Conservation (phyloP, 352 stramenopile species). For the Phytopythium boreale region DNA sequence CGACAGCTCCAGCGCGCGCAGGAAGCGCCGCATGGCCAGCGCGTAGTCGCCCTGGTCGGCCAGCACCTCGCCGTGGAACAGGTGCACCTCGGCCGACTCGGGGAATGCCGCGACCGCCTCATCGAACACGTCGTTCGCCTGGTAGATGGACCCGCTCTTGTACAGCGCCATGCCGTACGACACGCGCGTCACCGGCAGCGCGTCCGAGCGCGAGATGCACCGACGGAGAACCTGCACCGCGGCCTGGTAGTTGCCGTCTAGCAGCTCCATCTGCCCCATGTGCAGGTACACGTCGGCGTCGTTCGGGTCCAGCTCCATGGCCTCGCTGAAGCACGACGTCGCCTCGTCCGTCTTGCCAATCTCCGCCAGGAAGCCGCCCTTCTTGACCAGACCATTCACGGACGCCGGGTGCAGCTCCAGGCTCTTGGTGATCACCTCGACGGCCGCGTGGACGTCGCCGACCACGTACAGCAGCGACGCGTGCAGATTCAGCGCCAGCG, state of each 20-base stretch:
- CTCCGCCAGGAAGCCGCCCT: constrained; percentile 77
- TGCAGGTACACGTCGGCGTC: constrained; percentile 78
- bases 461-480: constrained; percentile 80
- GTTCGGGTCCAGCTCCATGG: constrained; percentile 68
- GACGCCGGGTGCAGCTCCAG: constrained; percentile 45
- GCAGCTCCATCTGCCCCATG: constrained; percentile 77
- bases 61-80: constrained; percentile 84
- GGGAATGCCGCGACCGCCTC: constrained; percentile 64
- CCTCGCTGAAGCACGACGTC: constrained; percentile 56
- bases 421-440: constrained; percentile 61
- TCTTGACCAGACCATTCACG: constrained; percentile 79
- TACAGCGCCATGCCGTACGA: constrained; percentile 87
- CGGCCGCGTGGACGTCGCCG: constrained; percentile 67
- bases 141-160: constrained; percentile 78
- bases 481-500: constrained; percentile 70
- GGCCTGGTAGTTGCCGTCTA: constrained; percentile 72
- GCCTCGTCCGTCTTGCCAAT: constrained; percentile 65
- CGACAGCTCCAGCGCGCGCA: constrained; percentile 66
- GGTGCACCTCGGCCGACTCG: constrained; percentile 66
- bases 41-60: constrained; percentile 82
- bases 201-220: constrained; percentile 74
- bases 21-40: constrained; percentile 75
- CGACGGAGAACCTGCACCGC: constrained; percentile 68
- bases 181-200: constrained; percentile 68
- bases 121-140: constrained; percentile 80